Conservation (phyloP, 805 yeast species). For the Torulaspora microellipsoides region DNA sequence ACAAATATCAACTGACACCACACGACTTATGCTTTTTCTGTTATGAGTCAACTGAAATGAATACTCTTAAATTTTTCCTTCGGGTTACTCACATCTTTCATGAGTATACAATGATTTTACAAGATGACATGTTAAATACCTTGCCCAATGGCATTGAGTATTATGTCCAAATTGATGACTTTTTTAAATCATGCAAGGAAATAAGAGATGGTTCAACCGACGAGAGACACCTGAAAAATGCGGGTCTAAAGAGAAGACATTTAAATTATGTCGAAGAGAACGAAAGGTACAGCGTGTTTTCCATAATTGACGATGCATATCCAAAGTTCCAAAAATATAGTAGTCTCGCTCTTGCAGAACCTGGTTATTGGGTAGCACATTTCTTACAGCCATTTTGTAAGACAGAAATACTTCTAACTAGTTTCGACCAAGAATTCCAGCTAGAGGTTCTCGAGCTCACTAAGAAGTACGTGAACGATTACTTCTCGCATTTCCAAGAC, state of each 20-base stretch:
- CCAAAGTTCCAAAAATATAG: slow-evolving; percentile 9
- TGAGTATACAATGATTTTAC: slow-evolving; percentile 11
- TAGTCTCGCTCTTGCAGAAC: slow-evolving; percentile 8
- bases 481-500: slow-evolving; percentile 1
- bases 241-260: slow-evolving; percentile 9
- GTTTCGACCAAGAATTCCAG: slow-evolving; percentile 4
- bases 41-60: slow-evolving; percentile 7
- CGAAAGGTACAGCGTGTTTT: background rate
- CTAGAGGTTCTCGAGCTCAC: background rate
- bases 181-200: slow-evolving; percentile 7
- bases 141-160: slow-evolving; percentile 9
- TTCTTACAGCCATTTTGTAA: slow-evolving; percentile 13
- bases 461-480: slow-evolving; percentile 7
- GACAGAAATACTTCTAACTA: slow-evolving; percentile 3
- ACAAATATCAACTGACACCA: slow-evolving; percentile 8
- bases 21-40: slow-evolving; percentile 8
- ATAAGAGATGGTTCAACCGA: slow-evolving; percentile 9
- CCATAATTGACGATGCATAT: slow-evolving; percentile 7
- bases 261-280: slow-evolving; percentile 6
- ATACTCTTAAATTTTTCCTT: slow-evolving; percentile 5
- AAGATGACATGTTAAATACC: slow-evolving; percentile 10
- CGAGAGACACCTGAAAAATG: slow-evolving; percentile 3
- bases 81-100: slow-evolving; percentile 11
- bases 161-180: slow-evolving; percentile 12
- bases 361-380: slow-evolving; percentile 16